Conservation (phyloP, 345 rosid species). For the Citrus unshiu region DNA sequence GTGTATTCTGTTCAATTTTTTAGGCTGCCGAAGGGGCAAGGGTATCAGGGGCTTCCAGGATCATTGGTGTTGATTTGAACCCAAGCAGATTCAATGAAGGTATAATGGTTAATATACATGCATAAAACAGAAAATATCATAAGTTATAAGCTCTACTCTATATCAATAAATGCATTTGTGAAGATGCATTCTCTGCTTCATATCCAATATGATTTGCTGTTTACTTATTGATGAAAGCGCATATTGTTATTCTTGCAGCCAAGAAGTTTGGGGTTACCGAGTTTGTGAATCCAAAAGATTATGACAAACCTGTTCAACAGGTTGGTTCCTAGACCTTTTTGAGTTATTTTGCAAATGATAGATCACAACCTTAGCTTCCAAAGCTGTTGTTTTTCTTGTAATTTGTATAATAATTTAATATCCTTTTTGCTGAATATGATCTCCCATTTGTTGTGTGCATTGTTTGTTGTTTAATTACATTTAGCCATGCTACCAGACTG, state of each 20-base stretch:
- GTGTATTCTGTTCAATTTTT: not conserved
- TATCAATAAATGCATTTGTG: not conserved
- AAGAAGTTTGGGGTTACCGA: slow-evolving; percentile 64
- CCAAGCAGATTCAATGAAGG: slow-evolving; percentile 50
- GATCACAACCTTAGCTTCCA: not conserved
- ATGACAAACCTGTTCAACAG: slow-evolving; percentile 68
- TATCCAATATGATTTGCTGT: not conserved
- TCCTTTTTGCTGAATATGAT: not conserved
- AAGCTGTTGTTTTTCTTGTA: not conserved
- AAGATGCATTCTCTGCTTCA: not conserved
- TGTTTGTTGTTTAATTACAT: not conserved
- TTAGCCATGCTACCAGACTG: not conserved
- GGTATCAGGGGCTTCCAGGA: slow-evolving; percentile 56
- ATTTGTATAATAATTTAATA: not conserved
- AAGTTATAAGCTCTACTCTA: not conserved
- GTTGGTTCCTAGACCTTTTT: slow-evolving; percentile 21
- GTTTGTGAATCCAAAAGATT: slow-evolving; percentile 64
- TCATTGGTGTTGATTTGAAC: slow-evolving; percentile 80
- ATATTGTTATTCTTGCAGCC: slow-evolving; percentile 33
- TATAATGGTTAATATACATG: not conserved
- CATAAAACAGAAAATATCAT: not conserved
- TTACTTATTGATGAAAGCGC: not conserved
- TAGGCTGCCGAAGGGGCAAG: slow-evolving; percentile 91
- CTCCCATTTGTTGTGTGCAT: not conserved
- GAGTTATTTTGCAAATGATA: not conserved